Percentiles rank a stretch among this genome's conserved stretches.
These are phyloP conservation scores for Selenicereus undatus DNA, from an alignment of 148 eudicot genomes.

Conservation along the genomic window DNA sequence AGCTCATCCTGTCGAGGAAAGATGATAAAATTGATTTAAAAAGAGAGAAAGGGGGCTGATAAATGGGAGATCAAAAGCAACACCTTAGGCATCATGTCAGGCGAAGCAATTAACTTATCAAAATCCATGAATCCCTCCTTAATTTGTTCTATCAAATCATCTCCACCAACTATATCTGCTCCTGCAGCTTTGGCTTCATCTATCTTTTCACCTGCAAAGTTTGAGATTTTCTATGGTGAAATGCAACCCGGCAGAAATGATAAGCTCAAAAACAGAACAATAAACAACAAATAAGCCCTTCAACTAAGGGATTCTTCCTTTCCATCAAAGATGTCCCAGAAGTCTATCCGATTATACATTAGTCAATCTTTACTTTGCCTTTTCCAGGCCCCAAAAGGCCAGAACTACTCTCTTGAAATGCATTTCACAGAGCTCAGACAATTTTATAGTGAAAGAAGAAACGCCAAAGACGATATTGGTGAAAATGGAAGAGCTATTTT, in stretches of 20 bases:
- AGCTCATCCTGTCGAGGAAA: neutral
- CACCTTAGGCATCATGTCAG: conserved; percentile 99
- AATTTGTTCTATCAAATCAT: conserved; percentile 82
- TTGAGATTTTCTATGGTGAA: conserved; percentile 5
- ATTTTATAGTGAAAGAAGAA: too few species aligned
- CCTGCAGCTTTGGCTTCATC: conserved; percentile 97
- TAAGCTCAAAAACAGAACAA: neutral
- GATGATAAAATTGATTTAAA: neutral
- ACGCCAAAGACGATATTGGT: too few species aligned
- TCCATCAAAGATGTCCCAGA: too few species aligned
- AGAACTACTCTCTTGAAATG: too few species aligned
- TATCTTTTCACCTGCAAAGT: conserved; percentile 71
- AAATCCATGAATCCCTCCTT: conserved; percentile 96
- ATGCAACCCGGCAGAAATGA: neutral
- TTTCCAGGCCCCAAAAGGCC: too few species aligned
- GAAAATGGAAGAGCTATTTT: too few species aligned
- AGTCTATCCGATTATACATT: too few species aligned
- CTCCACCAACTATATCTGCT: conserved; percentile 96
- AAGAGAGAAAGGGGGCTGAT: neutral
- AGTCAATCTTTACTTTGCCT: too few species aligned
- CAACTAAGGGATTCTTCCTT: neutral
- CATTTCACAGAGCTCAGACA: too few species aligned
- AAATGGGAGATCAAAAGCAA: neutral
- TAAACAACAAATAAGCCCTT: neutral
- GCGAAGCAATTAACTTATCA: conserved; percentile 89